Evolutionary conservation across 345 rosid species (phyloP).

Genomic region (Salix purpurea): DNA sequence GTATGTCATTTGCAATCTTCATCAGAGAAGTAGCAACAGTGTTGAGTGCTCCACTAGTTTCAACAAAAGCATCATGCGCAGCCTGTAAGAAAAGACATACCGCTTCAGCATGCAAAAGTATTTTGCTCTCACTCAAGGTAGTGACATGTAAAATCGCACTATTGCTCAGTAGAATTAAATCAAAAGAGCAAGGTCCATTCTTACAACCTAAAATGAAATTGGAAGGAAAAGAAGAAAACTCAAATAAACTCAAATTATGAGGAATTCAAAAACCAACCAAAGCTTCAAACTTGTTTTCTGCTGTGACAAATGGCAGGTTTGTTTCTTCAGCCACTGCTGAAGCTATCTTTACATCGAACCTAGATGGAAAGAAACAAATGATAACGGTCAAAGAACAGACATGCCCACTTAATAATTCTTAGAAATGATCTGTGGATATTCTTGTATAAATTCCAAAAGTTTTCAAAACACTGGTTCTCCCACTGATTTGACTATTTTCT

Average conservation of each 20-base stretch:
- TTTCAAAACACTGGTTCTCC: not conserved
- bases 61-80: conserved; percentile 97
- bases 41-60: conserved; percentile 88
- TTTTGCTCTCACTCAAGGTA: conserved; percentile 3
- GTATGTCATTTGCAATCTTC: conserved; percentile 92
- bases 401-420: not conserved
- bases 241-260: not conserved
- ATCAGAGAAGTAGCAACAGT: conserved; percentile 75
- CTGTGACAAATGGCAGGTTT: conserved; percentile 77
- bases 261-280: conserved; percentile 52
- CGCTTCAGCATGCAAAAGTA: conserved; percentile 9
- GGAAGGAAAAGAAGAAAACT: conserved; percentile 2
- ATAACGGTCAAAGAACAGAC: not conserved
- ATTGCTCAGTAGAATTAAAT: conserved; percentile 6
- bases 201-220: not conserved
- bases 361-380: conserved; percentile 20
- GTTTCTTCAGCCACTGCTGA: conserved; percentile 93
- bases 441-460: not conserved
- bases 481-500: not conserved
- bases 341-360: conserved; percentile 93
- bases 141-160: not conserved
- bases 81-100: conserved; percentile 46
- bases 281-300: conserved; percentile 98
- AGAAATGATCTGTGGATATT: not conserved
- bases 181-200: not conserved